Evolutionary conservation across 768 basidiomycete species (phyloP), one percentile per base, ranked within the genome.

Genomic region (Trichaptum fuscoviolaceum): DNA sequence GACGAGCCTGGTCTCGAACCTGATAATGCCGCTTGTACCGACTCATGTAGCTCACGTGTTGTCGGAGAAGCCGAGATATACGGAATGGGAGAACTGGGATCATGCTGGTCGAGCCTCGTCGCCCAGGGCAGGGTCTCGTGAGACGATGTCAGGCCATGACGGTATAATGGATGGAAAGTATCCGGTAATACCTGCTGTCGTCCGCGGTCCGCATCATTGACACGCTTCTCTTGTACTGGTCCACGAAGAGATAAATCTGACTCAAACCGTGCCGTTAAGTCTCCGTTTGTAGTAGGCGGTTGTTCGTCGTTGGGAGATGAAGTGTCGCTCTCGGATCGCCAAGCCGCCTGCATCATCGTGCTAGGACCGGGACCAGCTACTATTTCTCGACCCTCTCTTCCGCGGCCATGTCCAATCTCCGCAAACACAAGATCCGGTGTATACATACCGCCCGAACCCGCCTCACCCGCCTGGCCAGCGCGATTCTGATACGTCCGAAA

Each of bases 381-480:
- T 34, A 61, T 24, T 61, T 61, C 59, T 61, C 59, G 25, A 67
- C 26, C 72, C 59, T 17, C 67, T 23, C 82, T 77, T 6, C 88
- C 89, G 30, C 88, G 82, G 3, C 89, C 89, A 71, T 91, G 90
- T 2, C 89, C 90, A 67, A 91, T 88, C 73, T 93, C 91, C 6
- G 90, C 89, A 68, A 83, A 91, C 69, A 88, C 82, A 63, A 90
- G 81, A 70, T 92, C 91, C 25, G 89, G 90, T 18, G 89, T 92
- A 73, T 87, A 75, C 20, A 84, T 82, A 58, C 88, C 87, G 67
- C 82, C 70, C 59, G 59, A 61, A 62, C 73, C 68, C 30, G 68
- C 65, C 81, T 69, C 79, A 79, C 63, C 67, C 0, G 80, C 76
- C n/a, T 77, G 71, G 18, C 72, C 73, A 10, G 78, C 70, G 26